Conservation (phyloP, 495 filamentous ascomycete genomes). For the Neurospora sp. region DNA sequence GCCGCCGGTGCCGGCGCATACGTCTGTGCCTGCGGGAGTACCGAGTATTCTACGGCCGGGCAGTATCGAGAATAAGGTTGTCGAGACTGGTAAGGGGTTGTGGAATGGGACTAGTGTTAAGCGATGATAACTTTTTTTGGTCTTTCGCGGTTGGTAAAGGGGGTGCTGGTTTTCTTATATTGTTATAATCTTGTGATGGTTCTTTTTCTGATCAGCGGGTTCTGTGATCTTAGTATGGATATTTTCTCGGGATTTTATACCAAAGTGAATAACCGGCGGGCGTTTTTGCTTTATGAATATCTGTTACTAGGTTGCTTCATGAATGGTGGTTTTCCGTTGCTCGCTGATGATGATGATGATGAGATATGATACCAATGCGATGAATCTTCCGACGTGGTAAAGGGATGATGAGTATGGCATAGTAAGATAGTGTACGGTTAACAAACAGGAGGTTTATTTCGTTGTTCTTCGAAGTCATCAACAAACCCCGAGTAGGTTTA, state of each 20-base stretch:
- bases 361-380: too few species aligned
- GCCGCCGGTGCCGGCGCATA: conserved; percentile 3
- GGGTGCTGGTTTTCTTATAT: neutral
- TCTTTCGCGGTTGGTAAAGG: neutral
- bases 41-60: conserved; percentile 23
- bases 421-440: too few species aligned
- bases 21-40: neutral
- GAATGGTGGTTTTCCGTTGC: neutral
- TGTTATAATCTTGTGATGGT: neutral
- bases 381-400: too few species aligned
- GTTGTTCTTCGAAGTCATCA: neutral
- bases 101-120: conserved; percentile 18
- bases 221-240: neutral
- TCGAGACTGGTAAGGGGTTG: conserved; percentile 24
- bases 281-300: neutral
- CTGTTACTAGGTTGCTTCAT: neutral
- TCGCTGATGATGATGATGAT: neutral
- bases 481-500: neutral
- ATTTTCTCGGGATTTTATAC: neutral
- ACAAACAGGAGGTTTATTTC: neutral
- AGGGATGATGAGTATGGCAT: too few species aligned
- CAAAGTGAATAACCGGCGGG: neutral
- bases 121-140: conserved; percentile 4
- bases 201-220: neutral
- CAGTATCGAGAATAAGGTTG: conserved; percentile 19